A percentile compares a stretch with the other conserved stretches of the same genome.
Conservation (phyloP, 169 alveolate species). For the Cryptosporidium tyzzeri region DNA sequence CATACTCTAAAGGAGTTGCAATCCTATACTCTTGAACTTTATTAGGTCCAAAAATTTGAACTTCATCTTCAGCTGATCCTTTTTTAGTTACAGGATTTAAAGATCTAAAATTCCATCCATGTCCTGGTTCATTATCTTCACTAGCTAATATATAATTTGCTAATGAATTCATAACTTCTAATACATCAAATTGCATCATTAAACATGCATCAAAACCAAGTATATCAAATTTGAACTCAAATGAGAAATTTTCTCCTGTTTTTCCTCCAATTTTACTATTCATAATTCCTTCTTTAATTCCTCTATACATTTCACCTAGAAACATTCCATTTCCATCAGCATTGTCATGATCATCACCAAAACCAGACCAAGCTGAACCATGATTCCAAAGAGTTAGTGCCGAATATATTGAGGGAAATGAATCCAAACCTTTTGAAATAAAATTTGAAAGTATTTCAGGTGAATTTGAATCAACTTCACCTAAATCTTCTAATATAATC, state of each 20-base stretch:
- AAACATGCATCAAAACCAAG: conserved; percentile 83
- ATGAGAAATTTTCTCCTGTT: conserved; percentile 45
- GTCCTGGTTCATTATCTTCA: conserved; percentile 84
- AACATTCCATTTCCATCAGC: conserved; percentile 77
- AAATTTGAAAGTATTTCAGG: conserved; percentile 75
- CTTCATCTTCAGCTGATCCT: conserved; percentile 39
- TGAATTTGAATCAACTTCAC: conserved; percentile 81
- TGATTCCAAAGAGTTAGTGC: conserved; percentile 83
- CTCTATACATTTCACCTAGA: conserved; percentile 73
- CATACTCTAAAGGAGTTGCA: conserved; percentile 81
- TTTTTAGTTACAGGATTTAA: conserved; percentile 55
- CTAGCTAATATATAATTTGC: conserved; percentile 80
- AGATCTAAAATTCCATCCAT: conserved; percentile 82
- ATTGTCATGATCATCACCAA: conserved; percentile 82
- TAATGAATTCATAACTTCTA: conserved; percentile 79
- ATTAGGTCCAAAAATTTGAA: conserved; percentile 32
- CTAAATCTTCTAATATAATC: conserved; percentile 80
- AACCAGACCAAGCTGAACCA: conserved; percentile 83
- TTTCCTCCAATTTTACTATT: conserved; percentile 76
- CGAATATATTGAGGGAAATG: conserved; percentile 77
- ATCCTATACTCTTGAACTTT: conserved; percentile 11
- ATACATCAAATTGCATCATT: conserved; percentile 80
- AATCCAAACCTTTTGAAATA: conserved; percentile 69
- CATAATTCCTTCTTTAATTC: conserved; percentile 46
- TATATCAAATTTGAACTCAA: conserved; percentile 75